These are phyloP conservation scores for Bolboschoenoplectus hybrid DNA, from an alignment of 202 grass and related monocot genomes.

Conservation along the genomic window DNA sequence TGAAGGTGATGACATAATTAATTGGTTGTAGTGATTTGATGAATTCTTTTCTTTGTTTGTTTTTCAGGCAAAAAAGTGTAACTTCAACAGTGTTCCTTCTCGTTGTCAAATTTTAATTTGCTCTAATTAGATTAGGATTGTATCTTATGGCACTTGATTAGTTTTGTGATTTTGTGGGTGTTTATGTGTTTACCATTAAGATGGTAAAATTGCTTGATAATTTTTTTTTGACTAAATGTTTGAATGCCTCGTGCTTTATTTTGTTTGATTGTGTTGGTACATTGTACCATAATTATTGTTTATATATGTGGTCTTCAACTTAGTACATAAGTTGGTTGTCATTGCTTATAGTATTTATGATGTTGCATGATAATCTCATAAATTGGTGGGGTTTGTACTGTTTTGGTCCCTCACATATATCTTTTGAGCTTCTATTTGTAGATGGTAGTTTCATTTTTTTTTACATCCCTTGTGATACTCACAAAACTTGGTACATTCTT, in stretches of 20 bases:
- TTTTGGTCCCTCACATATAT: not conserved
- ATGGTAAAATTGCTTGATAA: not conserved
- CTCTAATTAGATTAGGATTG: constrained; percentile 46
- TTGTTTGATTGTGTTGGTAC: not conserved
- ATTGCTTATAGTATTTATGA: not conserved
- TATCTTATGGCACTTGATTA: constrained; percentile 37
- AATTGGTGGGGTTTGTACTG: not conserved
- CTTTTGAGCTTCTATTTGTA: not conserved
- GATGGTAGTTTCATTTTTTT: not conserved
- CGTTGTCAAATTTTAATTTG: constrained; percentile 29
- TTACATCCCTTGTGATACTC: not conserved
- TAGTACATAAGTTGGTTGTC: not conserved
- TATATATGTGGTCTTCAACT: not conserved
- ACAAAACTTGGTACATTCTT: not conserved
- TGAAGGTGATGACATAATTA: constrained; percentile 60
- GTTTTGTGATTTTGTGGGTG: constrained; percentile 2
- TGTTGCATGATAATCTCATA: not conserved
- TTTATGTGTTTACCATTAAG: not conserved
- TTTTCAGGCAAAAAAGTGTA: constrained; percentile 78
- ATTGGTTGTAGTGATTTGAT: constrained; percentile 62
- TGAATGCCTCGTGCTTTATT: not conserved
- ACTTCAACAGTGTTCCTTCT: constrained; percentile 46
- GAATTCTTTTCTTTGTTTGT: constrained; percentile 76
- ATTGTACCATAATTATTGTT: not conserved
- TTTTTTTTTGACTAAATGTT: not conserved